phyloP scores from a whole-genome alignment of 306 rosid species.

The Calophaca sinica region DNA sequence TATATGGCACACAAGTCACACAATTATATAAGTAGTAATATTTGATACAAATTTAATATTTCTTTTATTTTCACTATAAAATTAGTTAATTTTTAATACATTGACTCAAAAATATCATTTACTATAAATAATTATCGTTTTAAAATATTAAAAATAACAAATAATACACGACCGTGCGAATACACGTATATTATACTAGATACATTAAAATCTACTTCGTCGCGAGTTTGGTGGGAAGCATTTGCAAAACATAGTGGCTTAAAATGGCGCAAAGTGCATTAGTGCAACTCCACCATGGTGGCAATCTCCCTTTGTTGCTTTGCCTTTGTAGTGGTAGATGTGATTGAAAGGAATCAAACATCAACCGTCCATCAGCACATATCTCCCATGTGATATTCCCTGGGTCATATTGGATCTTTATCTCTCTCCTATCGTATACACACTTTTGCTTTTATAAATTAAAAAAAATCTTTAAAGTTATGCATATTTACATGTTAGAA shows the following conservation, averaged over 20 bases:
- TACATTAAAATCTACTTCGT: background rate
- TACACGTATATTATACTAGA: too few relatives aligned
- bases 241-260: slow-evolving; percentile 39
- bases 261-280: slow-evolving; percentile 33
- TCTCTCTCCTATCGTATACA: background rate
- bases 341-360: slow-evolving; percentile 53
- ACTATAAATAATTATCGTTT: too few relatives aligned
- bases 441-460: slow-evolving; percentile 35
- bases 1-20: too few relatives aligned
- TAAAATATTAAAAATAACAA: too few relatives aligned
- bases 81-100: too few relatives aligned
- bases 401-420: slow-evolving; percentile 21
- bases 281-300: slow-evolving; percentile 19
- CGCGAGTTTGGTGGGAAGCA: slow-evolving; percentile 5
- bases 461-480: background rate
- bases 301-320: slow-evolving; percentile 11
- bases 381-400: slow-evolving; percentile 51
- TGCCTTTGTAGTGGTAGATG: slow-evolving; percentile 27
- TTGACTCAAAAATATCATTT: too few relatives aligned
- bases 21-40: too few relatives aligned
- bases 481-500: too few relatives aligned
- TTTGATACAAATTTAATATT: too few relatives aligned
- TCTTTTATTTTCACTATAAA: too few relatives aligned
- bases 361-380: slow-evolving; percentile 46
- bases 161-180: too few relatives aligned